Base-by-base conservation (phyloP, 306 rosid genomes). In the Senna siamea region DNA sequence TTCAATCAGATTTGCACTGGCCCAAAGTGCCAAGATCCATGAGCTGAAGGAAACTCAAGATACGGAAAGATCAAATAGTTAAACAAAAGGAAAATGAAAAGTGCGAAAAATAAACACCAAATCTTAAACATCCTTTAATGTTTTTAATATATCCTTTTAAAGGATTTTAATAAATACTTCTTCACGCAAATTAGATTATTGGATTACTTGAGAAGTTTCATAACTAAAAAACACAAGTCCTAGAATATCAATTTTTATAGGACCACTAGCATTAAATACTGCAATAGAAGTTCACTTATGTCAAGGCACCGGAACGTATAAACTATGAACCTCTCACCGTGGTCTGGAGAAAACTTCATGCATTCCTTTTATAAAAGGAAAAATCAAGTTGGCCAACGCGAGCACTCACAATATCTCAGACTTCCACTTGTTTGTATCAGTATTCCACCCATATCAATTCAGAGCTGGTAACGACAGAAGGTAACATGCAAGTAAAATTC, bases 401-500 rank as follows among this genome's bases (percentile, higher is more conserved):
- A 57, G 40, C 20, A 30, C 30, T 58, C 14, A 14, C 20, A 30
- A 28, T 13, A 26, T 23, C 22, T 54, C 18, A 23, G 61, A 35
- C 37, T 5, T 55, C 12, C 38, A 11, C 37, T 23, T 56, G 63
- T 23, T 53, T 9, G 15, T 53, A 53, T 9, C 32, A 53, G 14
- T 2, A 53, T 53, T 9, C 20, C 1, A 22, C 32, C 32, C 59
- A 20, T 14, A 14, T 53, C 32, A 53, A 53, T 20, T 53, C 59
- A 53, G 15, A 53, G 23, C 30, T 9, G 32, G 20, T 9, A 5
- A 19, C 4, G 14, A 53, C 13, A 8, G 59, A 53, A 20, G 30
- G 32, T 20, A 53, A 20, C n/a, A n/a, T 53, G 34, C 34, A 22
- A 10, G 60, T 23, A 47, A 50, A 67, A 15, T 79, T 60, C 6